Percentiles rank a stretch among this genome's conserved stretches.
Conservation (phyloP, 139 green algal species). For the Parachlorella kessleri region DNA sequence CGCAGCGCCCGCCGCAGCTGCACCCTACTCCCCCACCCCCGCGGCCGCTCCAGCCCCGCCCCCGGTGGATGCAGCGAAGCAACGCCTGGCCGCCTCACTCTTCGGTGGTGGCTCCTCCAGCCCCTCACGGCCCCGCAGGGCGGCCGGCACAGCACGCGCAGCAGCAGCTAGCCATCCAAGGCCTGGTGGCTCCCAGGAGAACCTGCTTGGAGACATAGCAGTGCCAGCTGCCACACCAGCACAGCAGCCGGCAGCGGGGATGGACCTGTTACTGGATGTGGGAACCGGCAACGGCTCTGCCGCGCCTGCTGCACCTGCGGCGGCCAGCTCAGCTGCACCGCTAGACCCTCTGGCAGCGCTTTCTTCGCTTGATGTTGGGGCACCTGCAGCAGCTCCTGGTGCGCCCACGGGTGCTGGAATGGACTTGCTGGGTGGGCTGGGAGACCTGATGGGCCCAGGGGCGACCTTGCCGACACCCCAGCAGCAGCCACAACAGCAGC, state of each 20-base stretch:
- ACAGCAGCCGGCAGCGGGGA: not conserved
- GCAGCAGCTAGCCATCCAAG: not conserved
- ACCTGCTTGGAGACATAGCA: conserved; percentile 33
- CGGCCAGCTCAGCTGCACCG: not conserved
- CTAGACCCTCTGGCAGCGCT: conserved; percentile 25
- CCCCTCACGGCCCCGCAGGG: not conserved
- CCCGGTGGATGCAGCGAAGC: conserved; percentile 20
- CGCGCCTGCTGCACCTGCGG: not conserved
- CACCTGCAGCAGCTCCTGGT: not conserved
- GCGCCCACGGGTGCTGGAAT: not conserved
- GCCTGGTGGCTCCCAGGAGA: not conserved
- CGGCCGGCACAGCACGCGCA: not conserved
- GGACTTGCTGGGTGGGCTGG: conserved; percentile 5
- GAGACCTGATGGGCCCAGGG: not conserved
- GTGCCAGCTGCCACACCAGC: not conserved
- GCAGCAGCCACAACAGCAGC: not conserved
- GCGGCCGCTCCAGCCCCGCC: conserved; percentile 5
- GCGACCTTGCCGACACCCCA: no score
- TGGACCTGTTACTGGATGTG: conserved; percentile 25
- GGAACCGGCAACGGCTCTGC: not conserved
- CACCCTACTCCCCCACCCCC: not conserved
- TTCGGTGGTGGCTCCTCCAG: conserved; percentile 16
- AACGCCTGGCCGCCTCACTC: conserved; percentile 39
- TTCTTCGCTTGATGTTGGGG: not conserved
- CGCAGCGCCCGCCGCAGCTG: not conserved